Conservation (phyloP, 352 stramenopile genomes). For the Globisporangium heterothallicum region DNA sequence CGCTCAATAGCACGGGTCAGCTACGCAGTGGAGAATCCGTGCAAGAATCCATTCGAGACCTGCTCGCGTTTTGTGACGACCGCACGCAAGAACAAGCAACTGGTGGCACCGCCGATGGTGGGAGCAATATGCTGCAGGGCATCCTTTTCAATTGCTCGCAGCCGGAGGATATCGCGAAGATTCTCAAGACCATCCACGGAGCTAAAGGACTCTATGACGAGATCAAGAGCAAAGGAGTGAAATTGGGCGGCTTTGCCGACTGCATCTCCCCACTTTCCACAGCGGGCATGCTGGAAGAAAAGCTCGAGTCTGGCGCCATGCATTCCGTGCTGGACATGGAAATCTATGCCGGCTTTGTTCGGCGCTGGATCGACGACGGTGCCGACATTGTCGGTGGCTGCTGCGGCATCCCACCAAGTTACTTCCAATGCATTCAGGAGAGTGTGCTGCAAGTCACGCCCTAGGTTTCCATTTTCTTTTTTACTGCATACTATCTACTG, state of each 20-base stretch:
- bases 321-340: constrained; percentile 67
- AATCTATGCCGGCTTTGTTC: constrained; percentile 70
- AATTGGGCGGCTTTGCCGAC: constrained; percentile 86
- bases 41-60: constrained; percentile 34
- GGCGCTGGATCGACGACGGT: constrained; percentile 63
- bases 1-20: constrained; percentile 58
- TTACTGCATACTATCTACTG: not conserved
- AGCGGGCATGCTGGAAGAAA: constrained; percentile 57
- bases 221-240: constrained; percentile 30
- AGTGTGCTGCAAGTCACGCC: not conserved
- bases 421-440: constrained; percentile 39
- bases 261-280: constrained; percentile 69
- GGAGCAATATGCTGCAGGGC: constrained; percentile 30
- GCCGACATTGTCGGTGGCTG: constrained; percentile 85
- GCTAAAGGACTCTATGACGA: constrained; percentile 20
- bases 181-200: constrained; percentile 49
- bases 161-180: constrained; percentile 86
- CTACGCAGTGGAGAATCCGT: constrained; percentile 77
- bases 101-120: not conserved
- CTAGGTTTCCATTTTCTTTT: not conserved
- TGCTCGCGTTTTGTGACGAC: constrained; percentile 35
- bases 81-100: constrained; percentile 11
- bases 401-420: constrained; percentile 81
- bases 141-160: constrained; percentile 92
- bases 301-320: constrained; percentile 65